phyloP scores from a whole-genome alignment of 2,329 filamentous ascomycete species.

The Botrytis galanthina region DNA sequence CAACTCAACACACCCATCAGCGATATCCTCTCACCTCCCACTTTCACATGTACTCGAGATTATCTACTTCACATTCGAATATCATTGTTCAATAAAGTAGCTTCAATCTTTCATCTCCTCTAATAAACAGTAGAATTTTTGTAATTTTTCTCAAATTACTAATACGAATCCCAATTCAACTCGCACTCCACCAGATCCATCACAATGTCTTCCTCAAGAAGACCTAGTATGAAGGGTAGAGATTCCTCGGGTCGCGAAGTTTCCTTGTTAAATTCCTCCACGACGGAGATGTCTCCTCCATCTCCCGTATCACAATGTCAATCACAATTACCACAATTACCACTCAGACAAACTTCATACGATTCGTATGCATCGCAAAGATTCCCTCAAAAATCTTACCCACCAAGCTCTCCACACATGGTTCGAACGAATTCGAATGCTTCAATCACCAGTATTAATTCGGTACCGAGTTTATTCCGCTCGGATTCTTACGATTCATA shows the following conservation, averaged over 20 bases:
- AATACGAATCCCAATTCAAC: not conserved
- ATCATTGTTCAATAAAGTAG: not conserved
- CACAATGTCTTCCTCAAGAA: slow-evolving; percentile 21
- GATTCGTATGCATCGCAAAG: not conserved
- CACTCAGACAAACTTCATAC: not conserved
- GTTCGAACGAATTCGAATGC: slow-evolving; percentile 33
- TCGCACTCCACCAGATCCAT: not conserved
- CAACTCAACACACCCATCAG: not conserved
- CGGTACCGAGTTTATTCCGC: slow-evolving; percentile 53
- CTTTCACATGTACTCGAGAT: not conserved
- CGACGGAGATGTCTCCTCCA: slow-evolving; percentile 39
- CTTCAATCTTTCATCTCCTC: not conserved
- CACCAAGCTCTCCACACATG: slow-evolving; percentile 26
- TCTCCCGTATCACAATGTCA: slow-evolving; percentile 23
- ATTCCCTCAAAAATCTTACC: slow-evolving; percentile 15
- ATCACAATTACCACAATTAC: slow-evolving; percentile 23
- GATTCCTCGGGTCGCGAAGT: slow-evolving; percentile 57
- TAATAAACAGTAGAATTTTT: not conserved
- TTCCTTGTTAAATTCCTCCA: slow-evolving; percentile 53
- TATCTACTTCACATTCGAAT: not conserved
- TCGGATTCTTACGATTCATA: slow-evolving; percentile 61
- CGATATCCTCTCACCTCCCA: not conserved
- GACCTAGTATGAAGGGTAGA: slow-evolving; percentile 50
- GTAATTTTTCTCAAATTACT: not conserved
- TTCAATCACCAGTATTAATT: slow-evolving; percentile 40